phyloP scores from a whole-genome alignment of 805 yeast species.

The Wickerhamiella shivajii region DNA sequence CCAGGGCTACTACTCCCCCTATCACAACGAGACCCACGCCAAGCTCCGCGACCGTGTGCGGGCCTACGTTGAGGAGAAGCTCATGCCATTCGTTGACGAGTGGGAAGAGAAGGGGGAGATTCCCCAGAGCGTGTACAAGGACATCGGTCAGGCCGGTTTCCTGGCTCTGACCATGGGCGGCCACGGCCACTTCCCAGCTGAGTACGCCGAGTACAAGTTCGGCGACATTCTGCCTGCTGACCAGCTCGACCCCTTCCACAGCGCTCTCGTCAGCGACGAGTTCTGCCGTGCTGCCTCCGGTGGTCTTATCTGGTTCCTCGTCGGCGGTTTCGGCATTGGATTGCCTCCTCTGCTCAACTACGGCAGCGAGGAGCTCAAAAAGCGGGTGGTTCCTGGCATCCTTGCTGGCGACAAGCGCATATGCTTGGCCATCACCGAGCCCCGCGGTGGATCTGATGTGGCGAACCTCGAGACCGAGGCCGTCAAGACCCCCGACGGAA shows the following conservation, averaged over 20 bases:
- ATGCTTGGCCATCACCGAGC: constrained; percentile 32
- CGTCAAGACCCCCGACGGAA: constrained; percentile 28
- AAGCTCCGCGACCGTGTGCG: constrained; percentile 28
- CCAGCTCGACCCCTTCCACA: constrained; percentile 28
- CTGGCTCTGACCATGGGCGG: constrained; percentile 26
- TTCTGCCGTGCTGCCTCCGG: constrained; percentile 30
- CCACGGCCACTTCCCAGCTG: constrained; percentile 21
- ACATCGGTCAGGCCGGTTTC: constrained; percentile 28
- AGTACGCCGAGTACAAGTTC: constrained; percentile 22
- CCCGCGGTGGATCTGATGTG: constrained; percentile 32
- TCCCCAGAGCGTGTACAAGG: constrained; percentile 21
- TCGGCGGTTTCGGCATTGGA: constrained; percentile 31
- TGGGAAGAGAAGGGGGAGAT: constrained; percentile 30
- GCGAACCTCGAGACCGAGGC: constrained; percentile 30
- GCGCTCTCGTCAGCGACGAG: constrained; percentile 27
- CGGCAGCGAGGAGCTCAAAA: constrained; percentile 21
- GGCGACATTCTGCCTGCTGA: constrained; percentile 22
- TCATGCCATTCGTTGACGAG: constrained; percentile 29
- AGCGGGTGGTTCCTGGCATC: constrained; percentile 27
- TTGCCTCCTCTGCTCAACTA: constrained; percentile 28
- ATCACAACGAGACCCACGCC: constrained; percentile 27
- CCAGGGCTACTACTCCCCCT: constrained; percentile 30
- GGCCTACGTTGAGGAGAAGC: constrained; percentile 27
- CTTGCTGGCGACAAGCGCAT: constrained; percentile 28
- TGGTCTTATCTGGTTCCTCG: constrained; percentile 28